Conservation (phyloP, 495 filamentous ascomycete genomes). For the Penicillium egyptiacum region DNA sequence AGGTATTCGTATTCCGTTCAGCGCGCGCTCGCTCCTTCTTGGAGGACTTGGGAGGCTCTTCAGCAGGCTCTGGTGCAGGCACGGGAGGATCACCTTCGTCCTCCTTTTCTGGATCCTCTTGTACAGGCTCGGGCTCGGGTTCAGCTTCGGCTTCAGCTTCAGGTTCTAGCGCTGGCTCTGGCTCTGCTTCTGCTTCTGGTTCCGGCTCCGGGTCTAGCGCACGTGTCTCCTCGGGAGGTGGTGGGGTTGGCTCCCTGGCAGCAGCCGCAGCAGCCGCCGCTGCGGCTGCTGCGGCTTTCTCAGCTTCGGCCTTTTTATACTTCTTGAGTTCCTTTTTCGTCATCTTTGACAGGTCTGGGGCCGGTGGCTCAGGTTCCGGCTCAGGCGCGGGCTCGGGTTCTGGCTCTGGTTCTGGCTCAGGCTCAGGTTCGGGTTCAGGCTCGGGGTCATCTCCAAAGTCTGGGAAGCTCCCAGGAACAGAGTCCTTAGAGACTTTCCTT, state of each 20-base stretch:
- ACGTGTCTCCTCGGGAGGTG: conserved; percentile 36
- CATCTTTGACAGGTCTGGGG: conserved; percentile 30
- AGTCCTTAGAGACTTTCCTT: conserved; percentile 3
- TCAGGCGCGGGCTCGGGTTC: conserved; percentile 26
- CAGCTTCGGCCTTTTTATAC: conserved; percentile 32
- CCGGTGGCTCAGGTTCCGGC: conserved; percentile 28
- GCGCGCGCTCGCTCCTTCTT: conserved; percentile 62
- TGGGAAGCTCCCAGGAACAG: conserved; percentile 19
- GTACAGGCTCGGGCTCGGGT: conserved; percentile 12
- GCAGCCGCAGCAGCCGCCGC: conserved; percentile 50
- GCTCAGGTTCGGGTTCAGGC: conserved; percentile 33
- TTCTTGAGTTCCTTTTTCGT: conserved; percentile 35
- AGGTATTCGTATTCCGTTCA: conserved; percentile 46
- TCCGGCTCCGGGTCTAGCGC: conserved; percentile 29
- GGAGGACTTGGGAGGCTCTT: conserved; percentile 41
- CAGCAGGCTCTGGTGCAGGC: conserved; percentile 52
- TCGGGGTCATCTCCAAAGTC: conserved; percentile 39
- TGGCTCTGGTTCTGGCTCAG: conserved; percentile 34
- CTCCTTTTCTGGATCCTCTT: conserved; percentile 22
- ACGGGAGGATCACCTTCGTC: conserved; percentile 46
- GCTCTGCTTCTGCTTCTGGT: conserved; percentile 17
- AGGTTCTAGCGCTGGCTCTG: conserved; percentile 21
- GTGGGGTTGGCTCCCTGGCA: conserved; percentile 64
- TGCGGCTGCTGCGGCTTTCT: conserved; percentile 2
- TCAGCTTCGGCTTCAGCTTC: conserved; percentile 11